These are phyloP conservation scores for Volvariella volvacea DNA, from an alignment of 1,284 basidiomycete genomes.

Conservation along the genomic window DNA sequence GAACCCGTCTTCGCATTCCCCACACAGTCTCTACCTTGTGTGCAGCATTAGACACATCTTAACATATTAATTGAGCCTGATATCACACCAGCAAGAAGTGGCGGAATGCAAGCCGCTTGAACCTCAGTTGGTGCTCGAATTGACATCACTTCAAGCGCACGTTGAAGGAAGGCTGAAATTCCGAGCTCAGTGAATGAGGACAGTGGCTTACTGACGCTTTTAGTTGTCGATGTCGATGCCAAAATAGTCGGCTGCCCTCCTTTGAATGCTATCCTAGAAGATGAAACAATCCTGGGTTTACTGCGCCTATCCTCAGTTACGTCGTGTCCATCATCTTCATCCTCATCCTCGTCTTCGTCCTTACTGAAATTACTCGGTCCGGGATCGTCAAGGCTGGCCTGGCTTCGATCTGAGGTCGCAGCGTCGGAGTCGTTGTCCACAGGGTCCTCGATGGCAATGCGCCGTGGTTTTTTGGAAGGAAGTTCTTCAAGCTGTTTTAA, in stretches of 20 bases:
- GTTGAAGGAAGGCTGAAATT: slow-evolving; percentile 65
- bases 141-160: slow-evolving; percentile 75
- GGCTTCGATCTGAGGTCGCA: no score
- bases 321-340: slow-evolving; percentile 3
- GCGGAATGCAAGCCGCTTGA: slow-evolving; percentile 86
- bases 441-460: no score
- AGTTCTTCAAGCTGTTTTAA: slow-evolving; percentile 26
- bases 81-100: slow-evolving; percentile 69
- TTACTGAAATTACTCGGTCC: no score
- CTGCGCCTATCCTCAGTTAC: background rate
- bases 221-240: background rate
- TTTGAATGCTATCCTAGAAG: background rate
- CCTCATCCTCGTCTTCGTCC: slow-evolving; percentile 1
- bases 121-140: slow-evolving; percentile 87
- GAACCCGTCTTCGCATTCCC: slow-evolving; percentile 98
- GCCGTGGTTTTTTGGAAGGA: slow-evolving; percentile 18
- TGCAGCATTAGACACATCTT: background rate
- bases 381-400: no score
- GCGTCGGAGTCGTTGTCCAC: no score
- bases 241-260: slow-evolving; percentile 1
- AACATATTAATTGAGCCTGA: slow-evolving; percentile 3
- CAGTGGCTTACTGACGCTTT: slow-evolving; percentile 7
- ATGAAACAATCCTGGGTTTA: background rate
- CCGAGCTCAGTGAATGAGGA: slow-evolving; percentile 68
- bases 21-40: slow-evolving; percentile 81